Evolutionary conservation across 805 yeast species (phyloP).

Genomic region (Kodamaea sagamina): DNA sequence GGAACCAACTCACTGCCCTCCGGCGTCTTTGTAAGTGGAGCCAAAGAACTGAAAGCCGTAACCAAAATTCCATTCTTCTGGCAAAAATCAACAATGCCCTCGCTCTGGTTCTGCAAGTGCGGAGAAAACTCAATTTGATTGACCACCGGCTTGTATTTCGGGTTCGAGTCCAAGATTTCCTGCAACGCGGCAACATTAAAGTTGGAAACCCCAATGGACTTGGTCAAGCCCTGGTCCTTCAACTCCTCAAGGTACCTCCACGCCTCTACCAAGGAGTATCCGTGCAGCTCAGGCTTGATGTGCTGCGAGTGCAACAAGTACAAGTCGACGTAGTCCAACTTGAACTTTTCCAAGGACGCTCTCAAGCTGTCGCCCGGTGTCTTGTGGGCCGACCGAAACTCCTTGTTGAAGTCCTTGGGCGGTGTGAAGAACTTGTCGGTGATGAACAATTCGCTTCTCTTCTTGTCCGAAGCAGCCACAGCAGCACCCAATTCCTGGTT

Average conservation of each 20-base stretch:
- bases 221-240: conserved; percentile 63
- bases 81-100: conserved; percentile 80
- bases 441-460: conserved; percentile 50
- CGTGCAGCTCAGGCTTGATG: conserved; percentile 30
- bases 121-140: conserved; percentile 90
- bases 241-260: conserved; percentile 75
- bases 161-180: conserved; percentile 84
- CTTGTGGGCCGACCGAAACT: conserved; percentile 11
- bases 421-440: conserved; percentile 56
- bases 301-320: conserved; percentile 53
- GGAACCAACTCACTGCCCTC: conserved; percentile 52
- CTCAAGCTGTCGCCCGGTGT: conserved; percentile 46
- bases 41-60: conserved; percentile 79
- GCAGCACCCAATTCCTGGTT: conserved; percentile 58
- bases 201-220: conserved; percentile 81
- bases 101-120: conserved; percentile 72
- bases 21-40: conserved; percentile 74
- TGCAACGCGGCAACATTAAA: conserved; percentile 69
- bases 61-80: conserved; percentile 50
- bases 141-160: conserved; percentile 82
- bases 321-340: conserved; percentile 51
- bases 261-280: conserved; percentile 46
- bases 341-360: conserved; percentile 38
- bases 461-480: conserved; percentile 39
- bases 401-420: conserved; percentile 12